A percentile compares a stretch with the other conserved stretches of the same genome.
These are phyloP conservation scores for Thermochaetoides thermophila DNA, from an alignment of 495 filamentous ascomycete genomes.

Conservation along the genomic window DNA sequence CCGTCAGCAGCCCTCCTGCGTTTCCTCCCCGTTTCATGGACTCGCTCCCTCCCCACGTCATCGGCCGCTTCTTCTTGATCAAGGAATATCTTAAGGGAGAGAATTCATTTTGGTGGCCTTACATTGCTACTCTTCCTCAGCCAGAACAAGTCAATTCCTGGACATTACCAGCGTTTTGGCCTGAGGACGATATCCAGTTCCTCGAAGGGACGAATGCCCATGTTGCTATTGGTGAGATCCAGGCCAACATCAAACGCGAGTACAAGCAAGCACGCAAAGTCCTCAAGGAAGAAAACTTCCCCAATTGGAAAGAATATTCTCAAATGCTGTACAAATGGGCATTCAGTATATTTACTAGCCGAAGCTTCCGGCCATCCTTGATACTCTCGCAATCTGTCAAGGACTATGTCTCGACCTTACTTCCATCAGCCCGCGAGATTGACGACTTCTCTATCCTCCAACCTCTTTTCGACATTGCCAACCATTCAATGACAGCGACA, in stretches of 20 bases:
- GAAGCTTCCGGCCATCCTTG: constrained; percentile 37
- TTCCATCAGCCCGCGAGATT: constrained; percentile 13
- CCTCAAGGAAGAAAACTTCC: constrained; percentile 20
- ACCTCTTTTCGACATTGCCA: constrained; percentile 38
- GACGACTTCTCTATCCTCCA: constrained; percentile 39
- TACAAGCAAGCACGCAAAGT: constrained; percentile 28
- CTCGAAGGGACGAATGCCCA: constrained; percentile 36
- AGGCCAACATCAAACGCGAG: constrained; percentile 24
- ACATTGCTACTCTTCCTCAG: constrained; percentile 35
- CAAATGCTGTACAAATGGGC: constrained; percentile 38
- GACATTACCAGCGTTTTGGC: constrained; percentile 30
- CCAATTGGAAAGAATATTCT: constrained; percentile 20
- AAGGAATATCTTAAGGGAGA: constrained; percentile 30
- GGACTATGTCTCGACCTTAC: constrained; percentile 3
- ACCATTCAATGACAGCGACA: constrained; percentile 31
- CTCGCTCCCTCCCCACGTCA: constrained; percentile 26
- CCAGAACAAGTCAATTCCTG: constrained; percentile 26
- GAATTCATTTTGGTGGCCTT: constrained; percentile 36
- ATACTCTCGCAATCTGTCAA: constrained; percentile 15
- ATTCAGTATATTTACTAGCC: constrained; percentile 37
- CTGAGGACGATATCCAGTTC: constrained; percentile 29
- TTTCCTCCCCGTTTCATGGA: constrained; percentile 27
- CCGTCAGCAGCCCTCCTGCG: background rate
- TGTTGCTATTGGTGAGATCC: constrained; percentile 30
- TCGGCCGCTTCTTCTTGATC: constrained; percentile 34